Base-by-base conservation (phyloP, 208 protist genomes). In the Trypanosoma mega region DNA sequence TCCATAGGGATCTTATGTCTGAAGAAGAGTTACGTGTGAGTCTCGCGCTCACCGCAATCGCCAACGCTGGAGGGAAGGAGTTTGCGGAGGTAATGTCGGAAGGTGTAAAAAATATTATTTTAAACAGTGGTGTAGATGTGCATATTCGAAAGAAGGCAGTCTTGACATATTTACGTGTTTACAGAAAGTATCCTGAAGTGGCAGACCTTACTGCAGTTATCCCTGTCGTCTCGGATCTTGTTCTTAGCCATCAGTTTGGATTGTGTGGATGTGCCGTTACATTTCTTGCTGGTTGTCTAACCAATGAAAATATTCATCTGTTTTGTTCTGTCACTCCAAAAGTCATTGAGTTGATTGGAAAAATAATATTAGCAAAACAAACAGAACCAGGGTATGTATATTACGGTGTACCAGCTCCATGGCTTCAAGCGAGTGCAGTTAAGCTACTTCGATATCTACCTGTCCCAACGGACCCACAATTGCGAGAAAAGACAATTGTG, bases 121-220 rank as follows among this genome's bases (percentile, higher is more conserved):
- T 98, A 39, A 78, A 69, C 44, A 66, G 80, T 58, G 62, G 36
- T 37, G 73, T 71, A 5, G 74, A 90, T 44, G 63, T 78, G 48
- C 86, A 97, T 68, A 85, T 99, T 37, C 88, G 96, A 44, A 99
- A 99, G 72, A 99, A 99, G 80, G 97, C 98, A 4, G 82, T 98
- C 1, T 78, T 99, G 16, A 95, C 93, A 33, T 72, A 99, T 47
- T 88, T 99, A 21, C 93, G 96, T 16, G 85, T 99, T 21, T 99
- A 97, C 70, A 72, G 95, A 21, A 98, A 98, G 68, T 92, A 93
- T 36, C 96, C 97, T 12, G 88, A 95, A 24, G 71, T 90, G n/a
- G 75, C 94, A 9, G 80, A 96, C 44, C 53, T 92, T 11, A 58
- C 73, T 11, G 43, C 68, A 12, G 69, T 86, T 11, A 73, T 92